Evolutionary conservation across 768 basidiomycete genomes (phyloP).

Genomic region (Suillus sp.): DNA sequence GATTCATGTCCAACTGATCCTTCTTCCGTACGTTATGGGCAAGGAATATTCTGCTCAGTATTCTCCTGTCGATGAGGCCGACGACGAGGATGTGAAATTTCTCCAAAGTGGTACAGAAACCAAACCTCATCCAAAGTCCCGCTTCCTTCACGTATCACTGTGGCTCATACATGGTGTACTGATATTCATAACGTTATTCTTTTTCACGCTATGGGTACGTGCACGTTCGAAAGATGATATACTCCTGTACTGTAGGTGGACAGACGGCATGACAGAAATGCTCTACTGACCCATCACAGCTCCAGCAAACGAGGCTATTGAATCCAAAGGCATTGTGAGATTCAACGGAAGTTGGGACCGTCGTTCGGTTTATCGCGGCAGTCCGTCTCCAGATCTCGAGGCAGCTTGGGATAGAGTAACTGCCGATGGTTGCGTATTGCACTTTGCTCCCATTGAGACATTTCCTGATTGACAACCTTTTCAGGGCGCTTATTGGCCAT

Average conservation of each 20-base stretch:
- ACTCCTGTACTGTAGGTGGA: background rate
- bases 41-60: background rate
- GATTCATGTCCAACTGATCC: background rate
- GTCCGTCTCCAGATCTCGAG: constrained; percentile 16
- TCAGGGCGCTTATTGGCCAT: background rate
- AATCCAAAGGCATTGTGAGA: background rate
- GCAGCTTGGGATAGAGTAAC: constrained; percentile 14
- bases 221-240: background rate
- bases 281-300: constrained; percentile 1
- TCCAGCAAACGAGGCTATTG: background rate
- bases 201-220: constrained; percentile 16
- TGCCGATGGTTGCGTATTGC: constrained; percentile 11
- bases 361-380: constrained; percentile 9
- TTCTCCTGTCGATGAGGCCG: background rate
- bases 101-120: background rate
- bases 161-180: constrained; percentile 13
- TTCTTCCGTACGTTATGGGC: background rate
- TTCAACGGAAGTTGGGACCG: constrained; percentile 1
- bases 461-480: background rate
- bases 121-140: background rate
- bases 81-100: background rate
- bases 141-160: background rate
- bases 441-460: background rate
- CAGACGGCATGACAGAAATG: background rate
- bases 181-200: background rate